Evolutionary conservation across 345 rosid species (phyloP), one percentile per base, ranked within the genome.

Genomic region (Angophora floribunda): DNA sequence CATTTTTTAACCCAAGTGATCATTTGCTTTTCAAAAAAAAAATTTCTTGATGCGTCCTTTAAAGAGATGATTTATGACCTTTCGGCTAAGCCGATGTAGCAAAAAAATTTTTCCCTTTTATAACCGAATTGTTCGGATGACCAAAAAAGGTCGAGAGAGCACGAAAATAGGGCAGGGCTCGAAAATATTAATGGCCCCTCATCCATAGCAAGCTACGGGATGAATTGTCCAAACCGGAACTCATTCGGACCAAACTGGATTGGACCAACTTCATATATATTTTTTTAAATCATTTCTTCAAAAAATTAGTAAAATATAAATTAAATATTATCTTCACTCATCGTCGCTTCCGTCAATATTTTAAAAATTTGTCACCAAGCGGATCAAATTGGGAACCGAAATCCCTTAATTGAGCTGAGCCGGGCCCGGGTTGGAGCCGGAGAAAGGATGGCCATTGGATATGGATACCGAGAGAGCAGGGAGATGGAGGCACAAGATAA

Each of bases 401-500:
- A 2, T 2, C 41, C 4, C 41, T 36, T 36, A 4, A 36, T 36
- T 4, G 41, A 36, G 41, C 41, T 10, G 9, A 30, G 86, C 87
- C 41, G 87, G 57, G 78, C 75, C 21, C 28, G 63, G n/a, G 21
- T 3, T 3, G 17, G 11, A 36, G 87, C 36, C 41, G 80, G n/a
- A 41, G 45, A 19, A 41, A 19, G 82, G 49, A 19, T 41, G 49
- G 84, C 84, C 84, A 5, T 75, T 41, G 84, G 49, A 75, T 36
- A 3, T 41, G 49, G 84, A 75, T 44, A 41, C 49, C 28, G 49
- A 19, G 49, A 19, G 45, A 5, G 24, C 80, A 32, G 75, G 32
- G 52, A 36, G 2, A 50, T 4, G n/a, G 41, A 5, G 24, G 88
- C 87, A 86, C 53, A 52, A 88, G 96, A 93, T 93, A 94, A 93